A percentile compares a stretch with the other conserved stretches of the same genome.
phyloP scores from a whole-genome alignment of 1,139 yeast genomes.

The Diutina mesorugosa region DNA sequence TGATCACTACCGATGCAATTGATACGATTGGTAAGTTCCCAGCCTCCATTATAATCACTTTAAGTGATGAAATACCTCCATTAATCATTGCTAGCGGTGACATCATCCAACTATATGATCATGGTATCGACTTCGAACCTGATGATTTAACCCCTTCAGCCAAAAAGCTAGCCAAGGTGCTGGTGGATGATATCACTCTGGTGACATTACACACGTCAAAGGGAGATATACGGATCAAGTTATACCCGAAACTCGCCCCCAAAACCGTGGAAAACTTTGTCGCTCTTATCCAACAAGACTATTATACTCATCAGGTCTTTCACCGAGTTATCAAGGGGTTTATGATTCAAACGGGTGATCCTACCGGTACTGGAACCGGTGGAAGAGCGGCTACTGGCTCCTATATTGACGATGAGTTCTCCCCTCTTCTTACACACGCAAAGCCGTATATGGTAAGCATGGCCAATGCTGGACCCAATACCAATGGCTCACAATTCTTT shows the following conservation, averaged over 20 bases:
- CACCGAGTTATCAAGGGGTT: slow-evolving; percentile 8
- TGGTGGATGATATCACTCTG: neutral
- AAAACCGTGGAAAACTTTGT: slow-evolving; percentile 32
- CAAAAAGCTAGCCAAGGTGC: neutral
- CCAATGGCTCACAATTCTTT: slow-evolving; percentile 31
- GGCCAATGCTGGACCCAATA: slow-evolving; percentile 31
- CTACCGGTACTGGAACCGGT: neutral
- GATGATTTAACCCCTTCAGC: slow-evolving; percentile 3
- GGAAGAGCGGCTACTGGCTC: neutral
- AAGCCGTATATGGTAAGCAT: slow-evolving; percentile 8
- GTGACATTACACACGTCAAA: slow-evolving; percentile 28
- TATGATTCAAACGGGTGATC: neutral
- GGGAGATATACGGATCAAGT: slow-evolving; percentile 29
- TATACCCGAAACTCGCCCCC: slow-evolving; percentile 26
- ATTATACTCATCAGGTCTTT: slow-evolving; percentile 22
- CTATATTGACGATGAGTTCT: neutral
- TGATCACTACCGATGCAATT: neutral
- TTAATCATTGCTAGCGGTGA: slow-evolving; percentile 13
- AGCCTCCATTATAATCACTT: slow-evolving; percentile 8
- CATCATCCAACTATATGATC: slow-evolving; percentile 3
- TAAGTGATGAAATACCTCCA: slow-evolving; percentile 19
- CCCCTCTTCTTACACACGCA: neutral
- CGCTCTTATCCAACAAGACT: slow-evolving; percentile 19
- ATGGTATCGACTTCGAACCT: neutral
- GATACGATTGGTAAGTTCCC: neutral